These are phyloP conservation scores for Blastobotrys americana DNA, from an alignment of 805 yeast species.

Conservation along the genomic window DNA sequence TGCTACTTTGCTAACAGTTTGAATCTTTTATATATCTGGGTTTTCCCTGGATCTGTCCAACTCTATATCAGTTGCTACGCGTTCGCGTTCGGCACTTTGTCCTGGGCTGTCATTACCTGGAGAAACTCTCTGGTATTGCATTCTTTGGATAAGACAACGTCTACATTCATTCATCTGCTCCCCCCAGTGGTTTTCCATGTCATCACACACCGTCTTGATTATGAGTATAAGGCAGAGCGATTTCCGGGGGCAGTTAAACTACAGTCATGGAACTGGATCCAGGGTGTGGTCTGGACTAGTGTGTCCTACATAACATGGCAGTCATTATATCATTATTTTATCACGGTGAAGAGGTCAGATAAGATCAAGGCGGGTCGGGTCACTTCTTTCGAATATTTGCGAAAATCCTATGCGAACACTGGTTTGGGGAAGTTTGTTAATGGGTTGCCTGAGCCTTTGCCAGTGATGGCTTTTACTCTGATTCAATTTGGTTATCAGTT, in stretches of 20 bases:
- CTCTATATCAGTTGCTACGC: conserved; percentile 80
- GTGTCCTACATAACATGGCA: conserved; percentile 87
- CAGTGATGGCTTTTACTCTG: conserved; percentile 77
- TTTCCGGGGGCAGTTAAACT: conserved; percentile 76
- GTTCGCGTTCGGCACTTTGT: conserved; percentile 77
- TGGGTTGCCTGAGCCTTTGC: conserved; percentile 73
- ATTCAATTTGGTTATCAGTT: conserved; percentile 86
- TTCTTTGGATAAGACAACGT: conserved; percentile 85
- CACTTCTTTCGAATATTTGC: conserved; percentile 80
- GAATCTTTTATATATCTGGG: conserved; percentile 69
- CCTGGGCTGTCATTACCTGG: conserved; percentile 96
- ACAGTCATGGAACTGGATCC: conserved; percentile 61
- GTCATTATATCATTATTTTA: conserved; percentile 80
- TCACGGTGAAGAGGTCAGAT: conserved; percentile 69
- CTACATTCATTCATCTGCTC: conserved; percentile 81
- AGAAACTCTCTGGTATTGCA: conserved; percentile 88
- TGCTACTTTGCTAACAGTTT: conserved; percentile 84
- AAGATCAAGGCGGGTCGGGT: conserved; percentile 79
- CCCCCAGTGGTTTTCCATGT: conserved; percentile 87
- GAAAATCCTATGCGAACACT: conserved; percentile 59
- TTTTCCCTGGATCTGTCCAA: conserved; percentile 63
- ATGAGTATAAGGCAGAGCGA: conserved; percentile 43
- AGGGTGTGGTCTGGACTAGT: conserved; percentile 72
- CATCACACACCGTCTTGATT: conserved; percentile 68
- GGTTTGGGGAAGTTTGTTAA: conserved; percentile 72